A percentile compares a stretch with the other conserved stretches of the same genome.
Conservation (phyloP, 2,329 filamentous ascomycete genomes). For the Talaromyces sp. region DNA sequence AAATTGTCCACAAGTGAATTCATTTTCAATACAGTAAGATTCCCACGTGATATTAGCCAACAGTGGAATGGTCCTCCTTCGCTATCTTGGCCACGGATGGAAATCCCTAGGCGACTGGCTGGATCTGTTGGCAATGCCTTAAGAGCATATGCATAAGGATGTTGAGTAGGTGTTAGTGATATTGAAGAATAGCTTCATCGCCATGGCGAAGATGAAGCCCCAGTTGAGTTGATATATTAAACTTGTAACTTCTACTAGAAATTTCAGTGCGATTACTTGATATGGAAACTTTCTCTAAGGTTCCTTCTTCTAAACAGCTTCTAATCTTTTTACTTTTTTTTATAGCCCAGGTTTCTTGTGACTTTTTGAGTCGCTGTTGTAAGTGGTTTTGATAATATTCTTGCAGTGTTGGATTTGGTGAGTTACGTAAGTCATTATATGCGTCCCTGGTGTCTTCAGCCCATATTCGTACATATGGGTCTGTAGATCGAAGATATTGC, state of each 20-base stretch:
- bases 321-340: background rate
- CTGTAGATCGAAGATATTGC: background rate
- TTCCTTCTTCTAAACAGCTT: background rate
- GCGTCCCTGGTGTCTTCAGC: background rate
- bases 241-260: background rate
- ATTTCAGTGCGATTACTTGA: background rate
- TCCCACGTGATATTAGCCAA: background rate
- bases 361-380: background rate
- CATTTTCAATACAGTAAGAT: background rate
- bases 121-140: background rate
- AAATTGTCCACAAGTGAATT: background rate
- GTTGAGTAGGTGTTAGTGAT: background rate
- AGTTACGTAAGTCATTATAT: background rate
- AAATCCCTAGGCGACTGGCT: background rate
- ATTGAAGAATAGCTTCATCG: background rate
- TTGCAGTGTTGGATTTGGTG: background rate
- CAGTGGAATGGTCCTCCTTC: background rate
- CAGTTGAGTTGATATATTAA: background rate
- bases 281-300: background rate
- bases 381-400: background rate
- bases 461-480: background rate
- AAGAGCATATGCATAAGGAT: background rate
- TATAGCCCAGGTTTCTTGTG: background rate
- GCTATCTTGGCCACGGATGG: background rate
- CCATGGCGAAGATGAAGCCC: background rate